Evolutionary conservation across 805 yeast genomes (phyloP).

Genomic region (Wickerhamomyces ciferrii): DNA sequence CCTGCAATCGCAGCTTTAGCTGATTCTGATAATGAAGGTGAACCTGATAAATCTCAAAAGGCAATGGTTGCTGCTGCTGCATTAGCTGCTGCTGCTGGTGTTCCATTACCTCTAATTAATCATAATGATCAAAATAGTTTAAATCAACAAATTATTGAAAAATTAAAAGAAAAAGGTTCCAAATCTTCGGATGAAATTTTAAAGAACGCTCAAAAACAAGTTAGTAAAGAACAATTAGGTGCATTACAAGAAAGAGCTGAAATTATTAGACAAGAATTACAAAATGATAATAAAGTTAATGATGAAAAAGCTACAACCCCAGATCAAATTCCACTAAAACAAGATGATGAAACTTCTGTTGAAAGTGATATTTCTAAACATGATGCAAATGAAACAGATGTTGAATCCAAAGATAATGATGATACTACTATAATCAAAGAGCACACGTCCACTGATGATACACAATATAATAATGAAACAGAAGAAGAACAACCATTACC

Average conservation of each 20-base stretch:
- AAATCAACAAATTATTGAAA: conserved; percentile 10
- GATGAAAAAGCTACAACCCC: background rate
- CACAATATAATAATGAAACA: conserved; percentile 3
- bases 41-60: conserved; percentile 24
- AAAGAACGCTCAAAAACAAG: conserved; percentile 1
- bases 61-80: conserved; percentile 82
- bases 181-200: conserved; percentile 2
- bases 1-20: conserved; percentile 38
- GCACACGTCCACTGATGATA: conserved; percentile 7
- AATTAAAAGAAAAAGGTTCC: background rate
- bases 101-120: conserved; percentile 51
- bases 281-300: background rate
- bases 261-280: background rate
- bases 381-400: background rate
- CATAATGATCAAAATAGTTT: conserved; percentile 4
- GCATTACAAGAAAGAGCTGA: conserved; percentile 5
- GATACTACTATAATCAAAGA: conserved; percentile 1
- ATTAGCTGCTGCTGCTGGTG: conserved; percentile 74
- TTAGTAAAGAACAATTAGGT: conserved; percentile 4
- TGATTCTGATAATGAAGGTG: conserved; percentile 16
- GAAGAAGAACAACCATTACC: conserved; percentile 8
- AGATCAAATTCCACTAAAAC: background rate
- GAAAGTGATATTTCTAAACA: background rate
- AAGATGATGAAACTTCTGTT: background rate
- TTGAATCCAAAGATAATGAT: background rate